Evolutionary conservation across 352 stramenopile species (phyloP).

Genomic region (Nothophytophthora sp.): DNA sequence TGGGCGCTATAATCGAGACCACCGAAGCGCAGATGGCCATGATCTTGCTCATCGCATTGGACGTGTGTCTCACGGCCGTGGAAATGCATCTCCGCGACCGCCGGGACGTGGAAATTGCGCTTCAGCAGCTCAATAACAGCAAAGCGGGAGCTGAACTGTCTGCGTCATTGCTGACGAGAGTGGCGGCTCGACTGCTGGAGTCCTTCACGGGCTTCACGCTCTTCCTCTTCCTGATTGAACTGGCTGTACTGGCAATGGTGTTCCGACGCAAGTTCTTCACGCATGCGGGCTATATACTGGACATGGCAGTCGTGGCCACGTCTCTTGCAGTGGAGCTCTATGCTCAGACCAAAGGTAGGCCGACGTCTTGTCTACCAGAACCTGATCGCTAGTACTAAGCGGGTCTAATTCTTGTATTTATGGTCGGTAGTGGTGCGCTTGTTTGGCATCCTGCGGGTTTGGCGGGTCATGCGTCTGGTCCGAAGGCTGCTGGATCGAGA

Average conservation of each 20-base stretch:
- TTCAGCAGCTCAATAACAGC: conserved; percentile 10
- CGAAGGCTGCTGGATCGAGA: conserved; percentile 51
- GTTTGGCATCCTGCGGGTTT: conserved; percentile 55
- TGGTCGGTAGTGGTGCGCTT: conserved; percentile 35
- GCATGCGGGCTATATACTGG: conserved; percentile 62
- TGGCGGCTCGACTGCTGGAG: conserved; percentile 41
- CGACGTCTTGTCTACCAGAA: background rate
- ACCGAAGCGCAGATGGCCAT: conserved; percentile 51
- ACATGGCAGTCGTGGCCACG: conserved; percentile 33
- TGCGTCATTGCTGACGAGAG: conserved; percentile 3
- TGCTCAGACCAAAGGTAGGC: conserved; percentile 52
- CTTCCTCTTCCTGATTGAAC: conserved; percentile 61
- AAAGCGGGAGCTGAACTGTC: conserved; percentile 2
- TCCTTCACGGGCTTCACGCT: conserved; percentile 63
- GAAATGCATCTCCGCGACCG: conserved; percentile 40
- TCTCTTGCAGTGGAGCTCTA: conserved; percentile 49
- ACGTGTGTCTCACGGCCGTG: conserved; percentile 41
- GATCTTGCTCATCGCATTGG: conserved; percentile 49
- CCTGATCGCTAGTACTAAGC: no score
- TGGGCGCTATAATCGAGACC: conserved; percentile 53
- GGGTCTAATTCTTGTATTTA: no score
- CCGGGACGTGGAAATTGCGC: conserved; percentile 21
- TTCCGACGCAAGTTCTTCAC: conserved; percentile 55
- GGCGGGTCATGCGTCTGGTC: conserved; percentile 62
- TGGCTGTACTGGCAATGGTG: conserved; percentile 35